These are phyloP conservation scores for Fusarium pininemorale DNA, from an alignment of 2,329 filamentous ascomycete species.

Conservation along the genomic window DNA sequence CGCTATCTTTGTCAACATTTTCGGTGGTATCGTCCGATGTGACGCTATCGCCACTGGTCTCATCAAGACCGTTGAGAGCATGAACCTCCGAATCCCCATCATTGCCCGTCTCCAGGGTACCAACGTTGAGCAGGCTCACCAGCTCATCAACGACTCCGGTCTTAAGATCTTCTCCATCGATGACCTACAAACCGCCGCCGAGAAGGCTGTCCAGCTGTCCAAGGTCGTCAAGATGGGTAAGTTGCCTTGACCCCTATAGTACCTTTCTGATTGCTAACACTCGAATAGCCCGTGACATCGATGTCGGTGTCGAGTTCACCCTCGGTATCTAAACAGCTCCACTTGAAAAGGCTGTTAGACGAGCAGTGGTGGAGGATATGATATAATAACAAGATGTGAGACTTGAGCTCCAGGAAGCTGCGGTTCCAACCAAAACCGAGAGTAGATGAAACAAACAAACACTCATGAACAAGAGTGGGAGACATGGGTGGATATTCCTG, in stretches of 20 bases:
- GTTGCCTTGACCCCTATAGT: constrained; percentile 47
- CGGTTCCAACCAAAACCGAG: constrained; percentile 26
- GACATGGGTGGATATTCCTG: constrained; percentile 37
- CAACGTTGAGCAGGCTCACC: constrained; percentile 94
- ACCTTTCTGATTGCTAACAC: constrained; percentile 30
- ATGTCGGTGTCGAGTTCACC: constrained; percentile 95
- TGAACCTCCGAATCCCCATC: constrained; percentile 96
- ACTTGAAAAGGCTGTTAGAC: constrained; percentile 16
- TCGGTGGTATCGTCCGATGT: constrained; percentile 97
- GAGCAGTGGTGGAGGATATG: constrained; percentile 29
- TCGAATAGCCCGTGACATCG: constrained; percentile 83
- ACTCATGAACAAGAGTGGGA: constrained; percentile 28
- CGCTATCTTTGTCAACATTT: constrained; percentile 99
- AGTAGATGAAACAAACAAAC: constrained; percentile 17
- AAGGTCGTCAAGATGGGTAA: constrained; percentile 98
- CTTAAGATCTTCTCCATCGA: constrained; percentile 99
- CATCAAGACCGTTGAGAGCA: constrained; percentile 91
- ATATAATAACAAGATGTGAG: constrained; percentile 44
- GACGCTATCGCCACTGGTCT: constrained; percentile 97
- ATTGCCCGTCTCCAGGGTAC: constrained; percentile 97
- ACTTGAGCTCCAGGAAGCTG: constrained; percentile 27
- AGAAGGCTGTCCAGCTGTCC: constrained; percentile 98
- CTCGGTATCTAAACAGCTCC: constrained; percentile 81
- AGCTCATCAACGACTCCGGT: constrained; percentile 94
- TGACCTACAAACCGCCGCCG: constrained; percentile 94